Evolutionary conservation across 1,284 basidiomycete genomes (phyloP).

Genomic region (Coniferiporia sulphurascens): DNA sequence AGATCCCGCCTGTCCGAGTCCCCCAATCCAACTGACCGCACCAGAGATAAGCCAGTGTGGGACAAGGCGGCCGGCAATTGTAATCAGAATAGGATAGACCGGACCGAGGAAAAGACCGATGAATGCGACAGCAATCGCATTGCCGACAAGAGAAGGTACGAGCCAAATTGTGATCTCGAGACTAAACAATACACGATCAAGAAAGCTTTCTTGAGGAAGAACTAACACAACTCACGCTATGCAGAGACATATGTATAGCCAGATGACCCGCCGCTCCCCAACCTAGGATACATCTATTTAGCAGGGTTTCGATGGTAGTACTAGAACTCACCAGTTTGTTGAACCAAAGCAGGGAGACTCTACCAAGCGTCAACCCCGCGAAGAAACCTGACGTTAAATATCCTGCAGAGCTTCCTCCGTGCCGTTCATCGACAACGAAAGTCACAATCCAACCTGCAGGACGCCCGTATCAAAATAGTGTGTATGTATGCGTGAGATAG

Average conservation of each 20-base stretch:
- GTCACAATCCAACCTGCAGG: constrained; percentile 56
- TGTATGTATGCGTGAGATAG: not conserved
- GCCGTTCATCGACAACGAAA: constrained; percentile 44
- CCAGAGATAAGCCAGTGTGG: constrained; percentile 59
- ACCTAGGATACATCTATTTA: constrained; percentile 31
- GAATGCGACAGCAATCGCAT: constrained; percentile 35
- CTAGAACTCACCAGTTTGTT: constrained; percentile 44
- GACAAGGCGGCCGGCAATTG: constrained; percentile 49
- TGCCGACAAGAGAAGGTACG: constrained; percentile 29
- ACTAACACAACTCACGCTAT: constrained; percentile 37
- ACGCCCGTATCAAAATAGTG: not conserved
- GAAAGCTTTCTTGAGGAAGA: not conserved
- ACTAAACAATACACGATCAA: constrained; percentile 4
- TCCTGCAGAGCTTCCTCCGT: constrained; percentile 43
- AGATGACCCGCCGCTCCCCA: constrained; percentile 49
- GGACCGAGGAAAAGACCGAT: constrained; percentile 46
- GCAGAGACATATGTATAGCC: constrained; percentile 45
- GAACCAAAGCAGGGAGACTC: constrained; percentile 51
- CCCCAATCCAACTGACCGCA: constrained; percentile 64
- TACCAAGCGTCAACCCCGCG: constrained; percentile 56
- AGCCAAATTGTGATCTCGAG: constrained; percentile 38
- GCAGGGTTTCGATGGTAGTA: not conserved
- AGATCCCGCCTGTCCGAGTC: constrained; percentile 61
- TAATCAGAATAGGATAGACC: constrained; percentile 67
- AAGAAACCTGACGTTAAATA: constrained; percentile 54